Evolutionary conservation across 345 rosid species (phyloP), one percentile per base, ranked within the genome.

Genomic region (Brassica incana): DNA sequence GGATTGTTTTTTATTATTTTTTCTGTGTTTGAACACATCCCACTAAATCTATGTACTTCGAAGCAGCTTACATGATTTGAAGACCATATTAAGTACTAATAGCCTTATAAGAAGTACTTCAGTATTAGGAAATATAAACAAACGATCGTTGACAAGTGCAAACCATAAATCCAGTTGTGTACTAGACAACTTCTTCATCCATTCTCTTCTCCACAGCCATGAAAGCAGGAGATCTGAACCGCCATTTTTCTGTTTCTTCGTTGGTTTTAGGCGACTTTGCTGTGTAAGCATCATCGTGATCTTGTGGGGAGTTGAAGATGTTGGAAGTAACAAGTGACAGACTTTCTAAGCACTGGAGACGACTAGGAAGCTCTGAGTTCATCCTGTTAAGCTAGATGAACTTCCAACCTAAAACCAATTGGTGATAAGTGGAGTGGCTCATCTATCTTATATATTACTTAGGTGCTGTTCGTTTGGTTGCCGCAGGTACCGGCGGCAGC

Each of bases 321-420:
- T 87, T 91, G 63, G 84, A 79, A 63, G 90, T 73, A 62, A 91
- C 75, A 3, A 92, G 90, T 64, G 93, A 88, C 4, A 29, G 32
- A 29, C 32, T 29, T 29, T 29, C 32, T 29, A 29, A 29, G 32
- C 32, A 29, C 32, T 29, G 32, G 32, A 29, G 32, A 29, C 32
- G 32, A 29, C 0, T 0, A 29, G 32, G 32, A 29, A 29, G 5
- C 32, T 29, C 32, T 29, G 32, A 29, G 81, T 45, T 73, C 78
- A 88, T 88, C 23, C 23, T 20, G 23, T 20, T 20, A 20, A 20
- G 23, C 23, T 20, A 20, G 23, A 20, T 20, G 23, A 20, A 20
- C 23, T 20, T 20, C 23, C 23, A 20, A 20, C 23, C 23, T 20
- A 20, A 20, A 20, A 20, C 23, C 23, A 20, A 20, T 20, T 20